phyloP scores from a whole-genome alignment of 495 filamentous ascomycete species.

The Collariella sp. region DNA sequence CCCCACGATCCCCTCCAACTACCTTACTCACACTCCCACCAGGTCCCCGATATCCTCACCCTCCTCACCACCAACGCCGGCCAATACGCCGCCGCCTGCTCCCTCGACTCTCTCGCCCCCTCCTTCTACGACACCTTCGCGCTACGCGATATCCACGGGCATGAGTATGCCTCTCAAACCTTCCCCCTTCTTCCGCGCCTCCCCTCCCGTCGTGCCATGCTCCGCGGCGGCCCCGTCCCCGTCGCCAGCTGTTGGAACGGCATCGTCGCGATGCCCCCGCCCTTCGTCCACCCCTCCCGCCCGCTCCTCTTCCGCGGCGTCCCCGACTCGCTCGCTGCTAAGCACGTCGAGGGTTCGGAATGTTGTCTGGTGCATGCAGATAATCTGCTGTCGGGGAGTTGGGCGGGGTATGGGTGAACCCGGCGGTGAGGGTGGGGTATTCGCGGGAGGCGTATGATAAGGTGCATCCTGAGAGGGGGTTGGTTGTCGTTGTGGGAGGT shows the following conservation, averaged over 20 bases:
- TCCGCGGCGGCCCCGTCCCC: slow-evolving; percentile 48
- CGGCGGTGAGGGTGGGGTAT: slow-evolving; percentile 68
- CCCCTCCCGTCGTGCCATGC: slow-evolving; percentile 51
- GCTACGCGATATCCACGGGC: slow-evolving; percentile 59
- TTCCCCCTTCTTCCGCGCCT: slow-evolving; percentile 73
- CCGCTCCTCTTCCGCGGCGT: slow-evolving; percentile 57
- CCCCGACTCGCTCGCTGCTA: slow-evolving; percentile 54
- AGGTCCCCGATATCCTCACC: slow-evolving; percentile 48
- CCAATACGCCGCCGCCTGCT: slow-evolving; percentile 71
- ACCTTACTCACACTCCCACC: not conserved
- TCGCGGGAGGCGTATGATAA: slow-evolving; percentile 47
- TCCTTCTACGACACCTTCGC: slow-evolving; percentile 80
- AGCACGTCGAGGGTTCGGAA: slow-evolving; percentile 70
- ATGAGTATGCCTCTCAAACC: slow-evolving; percentile 51
- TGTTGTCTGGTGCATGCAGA: slow-evolving; percentile 80
- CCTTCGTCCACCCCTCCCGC: slow-evolving; percentile 17
- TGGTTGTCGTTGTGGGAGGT: slow-evolving; percentile 29
- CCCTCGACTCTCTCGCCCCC: slow-evolving; percentile 65
- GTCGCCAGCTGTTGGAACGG: slow-evolving; percentile 83
- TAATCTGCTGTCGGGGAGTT: slow-evolving; percentile 42
- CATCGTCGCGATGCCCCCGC: slow-evolving; percentile 43
- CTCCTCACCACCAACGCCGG: slow-evolving; percentile 67
- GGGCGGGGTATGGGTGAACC: slow-evolving; percentile 68
- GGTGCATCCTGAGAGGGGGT: slow-evolving; percentile 19
- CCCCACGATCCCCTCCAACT: not conserved